Base-by-base conservation (phyloP, 805 yeast genomes). In the Wickerhamomyces chambardii region DNA sequence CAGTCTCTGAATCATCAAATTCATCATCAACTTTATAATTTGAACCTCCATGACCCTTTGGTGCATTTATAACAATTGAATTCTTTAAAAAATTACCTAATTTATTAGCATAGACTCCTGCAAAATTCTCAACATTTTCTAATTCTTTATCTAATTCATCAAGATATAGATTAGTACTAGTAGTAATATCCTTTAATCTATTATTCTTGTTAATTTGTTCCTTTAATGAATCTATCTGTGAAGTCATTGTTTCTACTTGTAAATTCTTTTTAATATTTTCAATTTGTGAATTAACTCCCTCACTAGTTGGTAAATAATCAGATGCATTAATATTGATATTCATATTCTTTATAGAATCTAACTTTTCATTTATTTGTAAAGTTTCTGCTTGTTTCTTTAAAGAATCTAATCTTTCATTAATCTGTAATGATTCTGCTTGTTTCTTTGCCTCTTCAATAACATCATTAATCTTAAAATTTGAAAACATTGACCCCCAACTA, bases 281-380 rank as follows among this genome's bases (percentile, higher is more conserved):
- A 58, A 90, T 78, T 12, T 96, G 78, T 59, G 84, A 86, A 57
- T 74, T 70, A 59, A 98, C 98, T 50, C 2, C 10, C 10, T 8
- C 10, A 19, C 10, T 19, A 7, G 7, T 19, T 19, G 10, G 10
- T 19, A 10, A 19, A 19, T n/a, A n/a, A n/a, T n/a, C n/a, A n/a
- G n/a, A n/a, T n/a, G n/a, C 24, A 21, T 21, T 21, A 21, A 21
- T 21, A 21, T 21, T 21, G 24, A 21, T 21, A 21, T 21, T 21
- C 24, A 10, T 21, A 8, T 7, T 29, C 40, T 49, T 43, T 53
- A 57, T 41, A 49, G 5, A 8, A 19, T 19, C 22, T 4, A 19
- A 19, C 10, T 19, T 19, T 19, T 19, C 22, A 19, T 27, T 15
- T 8, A 19, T 7, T 10, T 19, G 7, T 19, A 19, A 19, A 8